Conservation (phyloP, 352 stramenopile genomes). For the Globisporangium apiculatum region DNA sequence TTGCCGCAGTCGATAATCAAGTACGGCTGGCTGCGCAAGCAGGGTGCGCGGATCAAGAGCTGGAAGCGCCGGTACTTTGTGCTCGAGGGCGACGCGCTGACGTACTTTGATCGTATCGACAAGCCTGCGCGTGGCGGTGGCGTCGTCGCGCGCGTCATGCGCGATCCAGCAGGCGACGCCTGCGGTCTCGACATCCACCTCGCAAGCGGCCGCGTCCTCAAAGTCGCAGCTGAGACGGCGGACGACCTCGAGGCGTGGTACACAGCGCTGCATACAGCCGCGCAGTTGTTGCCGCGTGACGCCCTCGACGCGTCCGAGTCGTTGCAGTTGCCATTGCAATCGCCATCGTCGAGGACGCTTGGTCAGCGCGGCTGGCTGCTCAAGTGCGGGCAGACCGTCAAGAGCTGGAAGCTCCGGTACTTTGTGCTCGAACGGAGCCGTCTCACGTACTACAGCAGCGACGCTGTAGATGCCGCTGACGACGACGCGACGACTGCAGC, state of each 20-base stretch:
- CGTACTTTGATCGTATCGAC: conserved; percentile 47
- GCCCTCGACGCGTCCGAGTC: conserved; percentile 11
- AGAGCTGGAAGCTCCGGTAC: conserved; percentile 80
- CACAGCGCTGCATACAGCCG: conserved; percentile 15
- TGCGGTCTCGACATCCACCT: conserved; percentile 34
- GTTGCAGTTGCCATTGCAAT: conserved; percentile 8
- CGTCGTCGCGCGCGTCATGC: conserved; percentile 39
- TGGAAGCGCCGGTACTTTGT: conserved; percentile 74
- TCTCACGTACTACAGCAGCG: conserved; percentile 45
- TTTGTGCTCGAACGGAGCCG: conserved; percentile 63
- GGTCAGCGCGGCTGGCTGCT: conserved; percentile 49
- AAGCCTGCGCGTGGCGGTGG: conserved; percentile 28
- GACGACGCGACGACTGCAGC: conserved; percentile 24
- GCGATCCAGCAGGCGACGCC: conserved; percentile 19
- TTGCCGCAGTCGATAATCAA: conserved; percentile 11
- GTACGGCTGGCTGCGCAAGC: conserved; percentile 56
- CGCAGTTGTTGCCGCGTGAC: too few relatives aligned
- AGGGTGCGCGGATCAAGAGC: conserved; percentile 31
- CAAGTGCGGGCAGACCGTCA: conserved; percentile 78
- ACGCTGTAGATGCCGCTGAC: conserved; percentile 1
- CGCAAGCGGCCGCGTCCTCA: conserved; percentile 36
- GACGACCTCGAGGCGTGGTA: conserved; percentile 49
- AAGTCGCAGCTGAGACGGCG: conserved; percentile 34
- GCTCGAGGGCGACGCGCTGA: conserved; percentile 35
- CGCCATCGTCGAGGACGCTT: conserved; percentile 10